Conservation (phyloP, 345 rosid species). For the Eucalyptus globulus region DNA sequence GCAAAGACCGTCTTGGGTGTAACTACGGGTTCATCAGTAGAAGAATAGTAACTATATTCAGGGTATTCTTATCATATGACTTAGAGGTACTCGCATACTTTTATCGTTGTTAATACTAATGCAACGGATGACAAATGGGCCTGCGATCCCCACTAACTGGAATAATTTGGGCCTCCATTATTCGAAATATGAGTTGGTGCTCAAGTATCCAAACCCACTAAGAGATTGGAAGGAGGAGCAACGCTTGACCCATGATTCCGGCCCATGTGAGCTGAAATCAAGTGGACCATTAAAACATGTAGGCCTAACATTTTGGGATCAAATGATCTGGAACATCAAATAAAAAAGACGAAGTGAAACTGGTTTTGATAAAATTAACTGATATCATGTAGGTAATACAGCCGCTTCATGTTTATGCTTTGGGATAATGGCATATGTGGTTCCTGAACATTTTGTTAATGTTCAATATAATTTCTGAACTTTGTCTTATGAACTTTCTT, state of each 20-base stretch:
- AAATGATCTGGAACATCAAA: neutral
- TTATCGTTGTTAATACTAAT: neutral
- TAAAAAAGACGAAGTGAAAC: neutral
- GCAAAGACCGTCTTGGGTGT: neutral
- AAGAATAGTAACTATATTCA: neutral
- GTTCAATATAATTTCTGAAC: neutral
- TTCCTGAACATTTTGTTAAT: neutral
- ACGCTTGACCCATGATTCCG: neutral
- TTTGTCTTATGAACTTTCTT: neutral
- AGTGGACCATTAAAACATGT: neutral
- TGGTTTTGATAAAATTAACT: neutral
- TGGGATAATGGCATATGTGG: neutral
- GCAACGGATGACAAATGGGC: neutral
- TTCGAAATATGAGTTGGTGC: neutral
- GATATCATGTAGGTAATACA: neutral
- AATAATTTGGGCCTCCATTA: neutral
- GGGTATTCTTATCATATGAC: neutral
- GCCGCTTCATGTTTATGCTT: neutral
- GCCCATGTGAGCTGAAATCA: neutral
- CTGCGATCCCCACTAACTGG: neutral
- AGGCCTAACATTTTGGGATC: neutral
- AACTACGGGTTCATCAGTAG: neutral
- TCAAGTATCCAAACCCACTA: neutral
- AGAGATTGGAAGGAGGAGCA: neutral
- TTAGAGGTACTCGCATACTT: neutral